Percentiles rank a stretch among this genome's conserved stretches.
phyloP scores from a whole-genome alignment of 768 basidiomycete species.

The Suillus clintonianus region DNA sequence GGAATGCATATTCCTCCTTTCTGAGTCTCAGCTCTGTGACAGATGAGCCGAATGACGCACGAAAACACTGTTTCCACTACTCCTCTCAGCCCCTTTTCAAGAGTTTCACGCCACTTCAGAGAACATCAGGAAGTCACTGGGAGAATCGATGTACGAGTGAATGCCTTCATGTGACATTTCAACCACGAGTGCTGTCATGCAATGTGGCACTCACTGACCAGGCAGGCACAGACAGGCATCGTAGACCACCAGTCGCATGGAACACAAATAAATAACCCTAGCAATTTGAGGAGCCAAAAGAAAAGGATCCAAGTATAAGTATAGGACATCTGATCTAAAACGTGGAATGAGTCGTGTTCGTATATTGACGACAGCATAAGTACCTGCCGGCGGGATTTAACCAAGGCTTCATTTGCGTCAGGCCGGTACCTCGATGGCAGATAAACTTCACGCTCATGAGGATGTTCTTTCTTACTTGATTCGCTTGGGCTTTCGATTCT shows the following conservation, averaged over 20 bases:
- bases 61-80: not conserved
- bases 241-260: not conserved
- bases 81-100: not conserved
- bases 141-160: not conserved
- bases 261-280: not conserved
- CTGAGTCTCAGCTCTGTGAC: not conserved
- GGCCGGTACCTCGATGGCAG: not conserved
- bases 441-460: not conserved
- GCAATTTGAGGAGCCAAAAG: not conserved
- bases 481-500: conserved; percentile 16
- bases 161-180: not conserved
- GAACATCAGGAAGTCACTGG: not conserved
- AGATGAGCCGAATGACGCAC: not conserved
- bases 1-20: no score
- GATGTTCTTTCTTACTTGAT: conserved; percentile 12
- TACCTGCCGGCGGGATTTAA: not conserved
- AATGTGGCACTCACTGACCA: not conserved
- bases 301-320: not conserved
- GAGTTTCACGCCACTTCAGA: not conserved
- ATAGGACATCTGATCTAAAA: not conserved
- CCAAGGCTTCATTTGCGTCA: not conserved
- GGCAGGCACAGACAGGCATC: not conserved
- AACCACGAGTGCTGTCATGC: not conserved
- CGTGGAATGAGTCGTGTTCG: not conserved
- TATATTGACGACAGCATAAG: not conserved